Evolutionary conservation across 2,329 filamentous ascomycete genomes (phyloP), one percentile per base, ranked within the genome.

Genomic region (Fusarium dimerum): DNA sequence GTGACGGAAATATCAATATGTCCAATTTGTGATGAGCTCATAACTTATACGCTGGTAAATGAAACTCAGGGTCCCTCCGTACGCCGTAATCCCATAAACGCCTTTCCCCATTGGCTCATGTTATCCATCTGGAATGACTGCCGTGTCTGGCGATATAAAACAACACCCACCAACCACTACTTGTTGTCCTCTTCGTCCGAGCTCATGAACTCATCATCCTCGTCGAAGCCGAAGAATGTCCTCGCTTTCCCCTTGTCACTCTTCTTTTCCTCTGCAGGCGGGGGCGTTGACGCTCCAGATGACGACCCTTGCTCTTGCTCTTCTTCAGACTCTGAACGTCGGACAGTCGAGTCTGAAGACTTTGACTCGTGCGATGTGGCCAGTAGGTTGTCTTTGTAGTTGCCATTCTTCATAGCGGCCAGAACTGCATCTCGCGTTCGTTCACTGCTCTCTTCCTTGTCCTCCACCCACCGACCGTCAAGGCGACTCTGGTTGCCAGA

Each of bases 391-490:
- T 88, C 85, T 56, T 78, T 82, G 66, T 82, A 84, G 48, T 78
- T 77, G 3, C 85, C 85, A 15, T 79, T 76, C 71, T 84, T 86
- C 76, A 92, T 86, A 8, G 85, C 87, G 45, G 82, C 83, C 41
- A 88, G 67, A 6, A 93, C 88, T 3, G 89, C 89, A 62, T 90
- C 85, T 40, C 89, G 78, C 1, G 92, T 93, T 71, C 89, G 88
- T 74, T 95, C 91, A 60, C 84, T 87, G 26, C 88, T 89, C 68
- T 96, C 92, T 63, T 97, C 92, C 72, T 95, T 96, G 60, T 91
- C 88, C 69, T 99, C 94, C 40, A 97, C 86, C 92, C 93, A 99
- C 68, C 93, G 89, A 0, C 90, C 91, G 66, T 97, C 91, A 40
- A 97, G 73, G 70, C 87, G 81, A 48, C 86, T 84, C 62, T 84